These are phyloP conservation scores for Clonostachys rhizophaga DNA, from an alignment of 2,329 filamentous ascomycete species.

Conservation along the genomic window DNA sequence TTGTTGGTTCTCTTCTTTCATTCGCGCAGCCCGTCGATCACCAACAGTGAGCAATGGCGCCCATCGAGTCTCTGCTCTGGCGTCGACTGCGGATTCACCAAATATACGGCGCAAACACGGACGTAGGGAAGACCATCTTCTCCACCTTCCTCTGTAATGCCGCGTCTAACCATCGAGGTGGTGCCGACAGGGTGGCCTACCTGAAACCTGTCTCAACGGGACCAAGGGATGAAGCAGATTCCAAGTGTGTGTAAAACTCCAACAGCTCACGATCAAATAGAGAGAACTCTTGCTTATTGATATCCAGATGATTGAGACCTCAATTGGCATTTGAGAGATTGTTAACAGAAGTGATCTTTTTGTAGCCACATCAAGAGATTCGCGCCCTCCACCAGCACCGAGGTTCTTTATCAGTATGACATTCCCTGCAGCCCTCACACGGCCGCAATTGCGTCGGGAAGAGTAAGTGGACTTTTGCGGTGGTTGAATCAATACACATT, in stretches of 20 bases:
- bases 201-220: slow-evolving; percentile 83
- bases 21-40: too few species aligned
- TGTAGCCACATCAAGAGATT: slow-evolving; percentile 59
- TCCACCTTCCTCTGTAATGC: slow-evolving; percentile 68
- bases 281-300: not conserved
- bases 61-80: slow-evolving; percentile 59
- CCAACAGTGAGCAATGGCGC: slow-evolving; percentile 8
- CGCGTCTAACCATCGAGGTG: slow-evolving; percentile 36
- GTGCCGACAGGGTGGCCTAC: slow-evolving; percentile 51
- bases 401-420: slow-evolving; percentile 67
- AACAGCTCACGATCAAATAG: too few species aligned
- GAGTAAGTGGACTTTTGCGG: slow-evolving; percentile 20
- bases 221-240: slow-evolving; percentile 63
- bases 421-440: slow-evolving; percentile 75
- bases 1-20: too few species aligned
- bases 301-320: not conserved
- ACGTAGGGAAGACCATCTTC: slow-evolving; percentile 80
- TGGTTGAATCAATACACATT: not conserved
- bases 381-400: slow-evolving; percentile 38
- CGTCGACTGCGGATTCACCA: slow-evolving; percentile 66
- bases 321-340: not conserved
- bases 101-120: slow-evolving; percentile 79
- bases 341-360: not conserved
- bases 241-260: slow-evolving; percentile 42
- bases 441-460: slow-evolving; percentile 49